Conservation (phyloP, 805 yeast species). For the Zygotorulaspora danielsina region DNA sequence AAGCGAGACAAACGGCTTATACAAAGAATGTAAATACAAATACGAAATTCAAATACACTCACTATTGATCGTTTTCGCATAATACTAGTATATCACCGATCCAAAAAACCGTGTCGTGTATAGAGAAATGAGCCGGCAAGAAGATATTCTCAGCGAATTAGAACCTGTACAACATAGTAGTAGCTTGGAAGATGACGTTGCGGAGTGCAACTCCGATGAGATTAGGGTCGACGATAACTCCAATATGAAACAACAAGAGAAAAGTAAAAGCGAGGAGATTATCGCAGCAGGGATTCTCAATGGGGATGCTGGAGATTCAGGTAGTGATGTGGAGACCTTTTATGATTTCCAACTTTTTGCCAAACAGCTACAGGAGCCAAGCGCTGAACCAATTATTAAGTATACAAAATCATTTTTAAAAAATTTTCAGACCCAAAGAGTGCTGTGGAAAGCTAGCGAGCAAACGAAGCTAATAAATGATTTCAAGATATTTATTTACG, state of each 20-base stretch:
- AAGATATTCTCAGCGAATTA: constrained; percentile 7
- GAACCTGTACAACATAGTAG: constrained; percentile 7
- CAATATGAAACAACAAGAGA: constrained; percentile 1
- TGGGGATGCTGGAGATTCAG: too few species aligned
- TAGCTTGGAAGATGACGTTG: constrained; percentile 1
- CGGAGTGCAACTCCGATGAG: neutral
- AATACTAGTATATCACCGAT: too few species aligned
- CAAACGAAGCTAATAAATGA: constrained; percentile 73
- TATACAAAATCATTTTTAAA: constrained; percentile 79
- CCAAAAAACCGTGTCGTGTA: too few species aligned
- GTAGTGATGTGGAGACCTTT: constrained; percentile 24
- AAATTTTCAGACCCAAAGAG: constrained; percentile 57
- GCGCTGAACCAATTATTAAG: constrained; percentile 84
- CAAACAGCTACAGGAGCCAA: constrained; percentile 60
- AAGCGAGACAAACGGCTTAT: too few species aligned
- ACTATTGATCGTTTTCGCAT: too few species aligned
- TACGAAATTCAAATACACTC: too few species aligned
- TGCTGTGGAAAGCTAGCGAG: constrained; percentile 68
- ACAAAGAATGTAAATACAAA: too few species aligned
- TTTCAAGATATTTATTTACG: constrained; percentile 67
- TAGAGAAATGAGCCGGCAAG: constrained; percentile 6
- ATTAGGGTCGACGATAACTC: neutral
- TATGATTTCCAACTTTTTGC: constrained; percentile 86
- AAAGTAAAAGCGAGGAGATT: constrained; percentile 5
- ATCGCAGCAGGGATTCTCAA: constrained; percentile 1